Base-by-base conservation (phyloP, 371 early-diverging fungal genomes). In the Gilbertella persicaria region DNA sequence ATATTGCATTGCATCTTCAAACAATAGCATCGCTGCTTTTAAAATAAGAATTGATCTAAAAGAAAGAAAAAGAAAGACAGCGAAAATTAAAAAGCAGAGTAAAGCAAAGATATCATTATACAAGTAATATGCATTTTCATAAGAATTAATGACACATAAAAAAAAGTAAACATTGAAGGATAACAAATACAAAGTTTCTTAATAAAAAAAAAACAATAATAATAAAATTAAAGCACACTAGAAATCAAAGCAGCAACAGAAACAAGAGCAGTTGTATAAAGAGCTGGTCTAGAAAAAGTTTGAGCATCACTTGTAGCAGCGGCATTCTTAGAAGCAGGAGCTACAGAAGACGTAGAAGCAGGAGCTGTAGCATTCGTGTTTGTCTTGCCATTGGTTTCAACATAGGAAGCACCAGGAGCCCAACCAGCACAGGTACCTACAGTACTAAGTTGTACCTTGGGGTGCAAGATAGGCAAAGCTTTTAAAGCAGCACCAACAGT, bases 401-500 rank as follows among this genome's bases (percentile, higher is more conserved):
- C 55, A 46, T 75, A 75, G 3, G 69, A 65, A 24, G 46, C 55
- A n/a, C 69, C 62, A 17, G 23, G 24, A 0, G n/a, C 19, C 63
- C 63, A 63, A 28, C 69, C 69, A 19, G 62, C 53, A 44, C 78
- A 77, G 5, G 39, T 35, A 46, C 74, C 75, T 5, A 78, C 73
- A 17, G 75, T 66, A 24, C 66, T 66, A 2, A 74, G 55, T 20
- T 64, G 64, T 50, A 70, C 75, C 10, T 65, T 62, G 20, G 64
- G 64, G 29, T 74, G 68, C 17, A 77, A 71, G 24, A 55, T 56
- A 45, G 81, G 82, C 36, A 80, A 55, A 65, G 84, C 61, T 41
- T 79, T 60, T 66, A 88, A 77, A 50, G 88, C 71, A 58, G 82
- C 69, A 70, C 84, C 67, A 21, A 83, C 84, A 7, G 84, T 75